These are phyloP conservation scores for Ogataea naganishii DNA, from an alignment of 805 yeast species.

Conservation along the genomic window DNA sequence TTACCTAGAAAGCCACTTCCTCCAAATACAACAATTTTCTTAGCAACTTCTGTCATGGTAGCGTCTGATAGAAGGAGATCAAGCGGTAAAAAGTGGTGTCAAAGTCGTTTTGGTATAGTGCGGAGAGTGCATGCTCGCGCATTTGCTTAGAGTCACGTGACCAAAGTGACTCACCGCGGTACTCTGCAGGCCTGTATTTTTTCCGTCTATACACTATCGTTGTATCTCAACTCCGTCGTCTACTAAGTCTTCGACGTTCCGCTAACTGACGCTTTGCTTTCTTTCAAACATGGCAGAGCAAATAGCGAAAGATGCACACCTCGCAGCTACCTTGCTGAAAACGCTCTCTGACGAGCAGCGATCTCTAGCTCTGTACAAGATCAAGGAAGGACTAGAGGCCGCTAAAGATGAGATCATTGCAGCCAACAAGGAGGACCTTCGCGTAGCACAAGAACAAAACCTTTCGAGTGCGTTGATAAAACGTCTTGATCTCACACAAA, in stretches of 20 bases:
- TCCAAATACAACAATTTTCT: conserved; percentile 57
- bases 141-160: no score
- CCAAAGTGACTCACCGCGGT: no score
- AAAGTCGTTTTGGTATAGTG: no score
- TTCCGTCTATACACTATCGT: no score
- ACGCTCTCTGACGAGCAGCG: conserved; percentile 68
- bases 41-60: conserved; percentile 9
- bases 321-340: conserved; percentile 78
- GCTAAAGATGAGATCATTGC: conserved; percentile 53
- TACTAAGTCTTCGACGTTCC: no score
- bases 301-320: conserved; percentile 73
- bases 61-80: no score
- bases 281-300: conserved; percentile 55
- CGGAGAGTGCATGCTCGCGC: no score
- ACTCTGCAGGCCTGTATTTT: no score
- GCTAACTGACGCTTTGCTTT: no score
- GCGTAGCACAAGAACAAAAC: conserved; percentile 51
- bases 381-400: conserved; percentile 58
- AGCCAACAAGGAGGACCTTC: conserved; percentile 73
- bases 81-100: no score
- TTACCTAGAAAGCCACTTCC: conserved; percentile 74
- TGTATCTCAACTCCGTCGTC: no score
- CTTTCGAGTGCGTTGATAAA: conserved; percentile 68
- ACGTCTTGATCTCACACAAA: conserved; percentile 71
- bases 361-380: conserved; percentile 59